These are phyloP conservation scores for Aspergillus floridensis DNA, from an alignment of 2,329 filamentous ascomycete genomes.

Conservation along the genomic window DNA sequence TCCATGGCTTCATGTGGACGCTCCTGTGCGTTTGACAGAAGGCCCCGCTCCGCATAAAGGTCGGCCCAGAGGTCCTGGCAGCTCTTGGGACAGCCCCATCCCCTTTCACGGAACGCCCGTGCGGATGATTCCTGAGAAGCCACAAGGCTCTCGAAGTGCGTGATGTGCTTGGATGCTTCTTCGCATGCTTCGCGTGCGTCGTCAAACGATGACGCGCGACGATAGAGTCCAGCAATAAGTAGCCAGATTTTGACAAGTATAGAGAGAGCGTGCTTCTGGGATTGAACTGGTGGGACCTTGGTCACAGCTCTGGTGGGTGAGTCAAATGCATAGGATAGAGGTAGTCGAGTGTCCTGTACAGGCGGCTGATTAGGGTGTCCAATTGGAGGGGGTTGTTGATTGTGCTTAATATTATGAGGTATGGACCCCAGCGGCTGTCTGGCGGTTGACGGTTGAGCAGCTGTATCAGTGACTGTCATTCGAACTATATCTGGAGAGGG, in stretches of 20 bases:
- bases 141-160: slow-evolving; percentile 66
- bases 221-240: slow-evolving; percentile 83
- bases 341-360: slow-evolving; percentile 41
- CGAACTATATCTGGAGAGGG: slow-evolving; percentile 24
- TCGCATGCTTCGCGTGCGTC: slow-evolving; percentile 76
- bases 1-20: slow-evolving; percentile 67
- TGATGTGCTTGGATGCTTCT: slow-evolving; percentile 76
- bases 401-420: slow-evolving; percentile 39
- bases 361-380: slow-evolving; percentile 45
- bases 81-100: slow-evolving; percentile 78
- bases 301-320: slow-evolving; percentile 45
- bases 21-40: slow-evolving; percentile 62
- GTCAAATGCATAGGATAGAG: slow-evolving; percentile 36
- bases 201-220: slow-evolving; percentile 73
- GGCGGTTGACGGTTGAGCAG: slow-evolving; percentile 23
- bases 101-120: slow-evolving; percentile 60
- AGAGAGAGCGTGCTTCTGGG: slow-evolving; percentile 55
- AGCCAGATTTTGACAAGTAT: slow-evolving; percentile 81
- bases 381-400: slow-evolving; percentile 31
- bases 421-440: slow-evolving; percentile 35
- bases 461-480: slow-evolving; percentile 28
- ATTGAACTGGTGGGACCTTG: slow-evolving; percentile 51
- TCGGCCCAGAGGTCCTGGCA: slow-evolving; percentile 83
- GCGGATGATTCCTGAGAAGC: slow-evolving; percentile 61
- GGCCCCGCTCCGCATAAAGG: slow-evolving; percentile 73